Conservation (phyloP, 257 asterid species). For the Echites panduratus region DNA sequence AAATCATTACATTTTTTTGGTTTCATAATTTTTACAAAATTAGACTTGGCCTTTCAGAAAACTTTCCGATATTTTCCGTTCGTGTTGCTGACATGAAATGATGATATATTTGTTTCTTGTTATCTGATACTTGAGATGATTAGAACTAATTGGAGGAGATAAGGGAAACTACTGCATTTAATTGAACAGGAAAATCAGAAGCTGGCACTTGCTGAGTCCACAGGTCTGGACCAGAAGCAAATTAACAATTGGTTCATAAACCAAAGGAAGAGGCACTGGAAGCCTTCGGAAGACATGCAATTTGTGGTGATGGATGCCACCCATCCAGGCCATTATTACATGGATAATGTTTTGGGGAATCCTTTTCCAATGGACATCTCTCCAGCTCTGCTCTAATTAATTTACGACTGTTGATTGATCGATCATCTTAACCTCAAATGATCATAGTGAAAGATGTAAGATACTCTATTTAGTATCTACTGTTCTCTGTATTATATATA, state of each 20-base stretch:
- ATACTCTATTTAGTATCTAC: background rate
- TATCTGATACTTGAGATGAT: no score
- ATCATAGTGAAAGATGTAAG: background rate
- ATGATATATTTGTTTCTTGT: background rate
- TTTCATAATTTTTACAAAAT: no score
- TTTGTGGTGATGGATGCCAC: slow-evolving; percentile 90
- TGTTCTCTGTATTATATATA: background rate
- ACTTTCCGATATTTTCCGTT: no score
- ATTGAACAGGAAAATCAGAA: slow-evolving; percentile 76
- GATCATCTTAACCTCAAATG: background rate
- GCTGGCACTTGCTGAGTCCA: slow-evolving; percentile 80
- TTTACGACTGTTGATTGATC: background rate
- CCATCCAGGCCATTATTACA: slow-evolving; percentile 51
- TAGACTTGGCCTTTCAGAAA: no score
- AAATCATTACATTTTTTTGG: no score
- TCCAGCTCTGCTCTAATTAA: slow-evolving; percentile 47
- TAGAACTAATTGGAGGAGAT: background rate
- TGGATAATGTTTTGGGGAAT: slow-evolving; percentile 63
- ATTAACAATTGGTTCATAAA: slow-evolving; percentile 96
- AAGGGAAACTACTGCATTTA: background rate
- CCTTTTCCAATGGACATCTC: slow-evolving; percentile 79
- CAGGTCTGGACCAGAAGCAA: slow-evolving; percentile 92
- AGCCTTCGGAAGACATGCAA: slow-evolving; percentile 94
- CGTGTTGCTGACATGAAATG: background rate
- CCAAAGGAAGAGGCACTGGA: slow-evolving; percentile 95